phyloP scores from a whole-genome alignment of 2,329 filamentous ascomycete species.

The Neofusicoccum ribis region DNA sequence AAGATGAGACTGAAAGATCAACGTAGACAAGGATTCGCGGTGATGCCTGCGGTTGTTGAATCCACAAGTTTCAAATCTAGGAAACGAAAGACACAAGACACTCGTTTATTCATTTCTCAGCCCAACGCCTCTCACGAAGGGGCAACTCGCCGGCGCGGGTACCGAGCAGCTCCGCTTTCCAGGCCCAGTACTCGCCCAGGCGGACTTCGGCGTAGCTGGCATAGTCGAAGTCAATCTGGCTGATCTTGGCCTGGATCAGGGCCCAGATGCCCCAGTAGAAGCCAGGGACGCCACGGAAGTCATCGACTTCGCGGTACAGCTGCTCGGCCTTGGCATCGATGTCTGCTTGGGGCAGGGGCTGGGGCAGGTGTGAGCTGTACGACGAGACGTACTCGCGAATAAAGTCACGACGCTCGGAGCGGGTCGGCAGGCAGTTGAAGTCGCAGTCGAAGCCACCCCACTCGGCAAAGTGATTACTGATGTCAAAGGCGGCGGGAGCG shows the following conservation, averaged over 20 bases:
- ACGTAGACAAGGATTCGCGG: neutral
- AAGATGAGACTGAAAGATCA: neutral
- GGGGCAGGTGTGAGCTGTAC: constrained; percentile 55
- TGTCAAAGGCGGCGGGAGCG: constrained; percentile 90
- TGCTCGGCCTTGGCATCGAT: constrained; percentile 45
- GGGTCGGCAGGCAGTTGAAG: constrained; percentile 77
- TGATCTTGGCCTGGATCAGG: constrained; percentile 90
- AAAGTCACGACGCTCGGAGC: constrained; percentile 74
- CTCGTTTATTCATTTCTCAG: constrained; percentile 48
- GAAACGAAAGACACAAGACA: neutral
- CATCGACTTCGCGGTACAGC: constrained; percentile 78
- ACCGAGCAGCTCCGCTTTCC: constrained; percentile 74
- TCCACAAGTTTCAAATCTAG: neutral
- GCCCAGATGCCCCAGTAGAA: constrained; percentile 95
- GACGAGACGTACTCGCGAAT: constrained; percentile 77
- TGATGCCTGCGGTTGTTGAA: constrained; percentile 20
- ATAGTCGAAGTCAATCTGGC: constrained; percentile 96
- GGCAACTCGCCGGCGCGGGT: constrained; percentile 64
- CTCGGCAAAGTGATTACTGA: constrained; percentile 97
- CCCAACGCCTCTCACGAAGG: constrained; percentile 79
- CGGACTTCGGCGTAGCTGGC: constrained; percentile 83
- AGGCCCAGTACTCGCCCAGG: constrained; percentile 89
- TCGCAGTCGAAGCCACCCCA: constrained; percentile 98
- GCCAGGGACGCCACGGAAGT: constrained; percentile 84
- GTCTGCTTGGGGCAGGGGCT: constrained; percentile 15